Conservation (phyloP, 78 protist genomes). For the Dictyostelium brefeldianum region DNA sequence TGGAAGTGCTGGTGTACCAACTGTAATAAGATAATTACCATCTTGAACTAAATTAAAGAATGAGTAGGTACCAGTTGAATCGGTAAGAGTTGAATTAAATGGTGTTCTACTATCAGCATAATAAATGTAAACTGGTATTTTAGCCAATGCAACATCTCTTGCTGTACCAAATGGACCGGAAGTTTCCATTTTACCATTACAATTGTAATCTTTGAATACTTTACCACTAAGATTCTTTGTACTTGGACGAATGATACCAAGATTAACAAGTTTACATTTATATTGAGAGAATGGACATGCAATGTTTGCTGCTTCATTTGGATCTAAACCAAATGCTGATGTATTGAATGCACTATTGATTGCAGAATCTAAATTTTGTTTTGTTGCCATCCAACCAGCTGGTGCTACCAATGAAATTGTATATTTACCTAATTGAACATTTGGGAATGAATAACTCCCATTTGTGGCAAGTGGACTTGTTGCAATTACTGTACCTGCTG, state of each 20-base stretch:
- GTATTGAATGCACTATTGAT: neutral
- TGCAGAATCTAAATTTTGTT: neutral
- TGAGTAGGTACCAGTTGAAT: constrained; percentile 19
- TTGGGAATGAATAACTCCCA: constrained; percentile 25
- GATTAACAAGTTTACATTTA: constrained; percentile 5
- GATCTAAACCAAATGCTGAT: neutral
- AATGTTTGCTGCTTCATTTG: neutral
- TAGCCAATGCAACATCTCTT: constrained; percentile 18
- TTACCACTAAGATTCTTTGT: constrained; percentile 2
- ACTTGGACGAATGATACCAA: constrained; percentile 49
- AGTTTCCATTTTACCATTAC: constrained; percentile 44
- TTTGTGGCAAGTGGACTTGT: neutral
- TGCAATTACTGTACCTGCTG: neutral
- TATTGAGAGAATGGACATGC: constrained; percentile 34
- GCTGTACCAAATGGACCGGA: constrained; percentile 11
- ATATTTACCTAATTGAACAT: constrained; percentile 23
- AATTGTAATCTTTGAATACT: constrained; percentile 56
- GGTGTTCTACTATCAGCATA: constrained; percentile 21
- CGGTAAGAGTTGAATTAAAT: neutral
- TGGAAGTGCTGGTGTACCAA: constrained; percentile 42
- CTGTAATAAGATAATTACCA: constrained; percentile 29
- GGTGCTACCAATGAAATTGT: neutral
- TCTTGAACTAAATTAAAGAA: constrained; percentile 25
- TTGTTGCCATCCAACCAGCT: constrained; percentile 32
- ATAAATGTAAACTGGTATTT: constrained; percentile 35